These are phyloP conservation scores for Clausena lansium DNA, from an alignment of 345 rosid species.

Conservation along the genomic window DNA sequence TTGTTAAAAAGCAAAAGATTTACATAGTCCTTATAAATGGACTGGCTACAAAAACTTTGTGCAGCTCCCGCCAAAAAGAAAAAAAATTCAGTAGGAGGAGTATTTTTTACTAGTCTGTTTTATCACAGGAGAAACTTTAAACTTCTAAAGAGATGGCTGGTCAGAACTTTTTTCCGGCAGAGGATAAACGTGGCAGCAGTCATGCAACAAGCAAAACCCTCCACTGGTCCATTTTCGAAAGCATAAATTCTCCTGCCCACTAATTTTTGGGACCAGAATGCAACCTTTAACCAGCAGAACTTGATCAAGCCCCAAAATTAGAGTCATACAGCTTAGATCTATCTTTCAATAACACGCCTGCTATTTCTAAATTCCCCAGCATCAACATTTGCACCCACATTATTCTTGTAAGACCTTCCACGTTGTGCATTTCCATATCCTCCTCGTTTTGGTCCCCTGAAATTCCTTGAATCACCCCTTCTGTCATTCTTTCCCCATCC, in stretches of 20 bases:
- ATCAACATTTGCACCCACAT: slow-evolving; percentile 15
- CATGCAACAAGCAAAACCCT: neutral
- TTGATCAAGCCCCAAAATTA: neutral
- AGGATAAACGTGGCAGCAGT: neutral
- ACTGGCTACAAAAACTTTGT: neutral
- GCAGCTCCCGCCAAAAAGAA: neutral
- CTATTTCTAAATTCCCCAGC: slow-evolving; percentile 45
- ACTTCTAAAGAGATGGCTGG: neutral
- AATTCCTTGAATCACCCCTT: slow-evolving; percentile 15
- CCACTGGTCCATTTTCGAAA: neutral
- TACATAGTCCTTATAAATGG: neutral
- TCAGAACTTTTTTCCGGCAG: neutral
- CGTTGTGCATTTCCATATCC: slow-evolving; percentile 12
- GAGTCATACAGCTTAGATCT: neutral
- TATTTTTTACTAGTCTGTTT: neutral
- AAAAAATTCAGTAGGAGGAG: too few relatives aligned
- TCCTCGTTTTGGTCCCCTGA: slow-evolving; percentile 19
- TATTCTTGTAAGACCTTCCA: slow-evolving; percentile 21
- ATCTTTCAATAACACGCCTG: slow-evolving; percentile 59
- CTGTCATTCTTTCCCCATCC: slow-evolving; percentile 16
- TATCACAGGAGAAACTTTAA: neutral
- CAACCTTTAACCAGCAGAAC: neutral
- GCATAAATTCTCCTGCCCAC: neutral
- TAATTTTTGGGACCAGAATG: neutral
- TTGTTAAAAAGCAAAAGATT: neutral